phyloP scores from a whole-genome alignment of 2,329 filamentous ascomycete genomes.

The Verticillium zaregamsianum region DNA sequence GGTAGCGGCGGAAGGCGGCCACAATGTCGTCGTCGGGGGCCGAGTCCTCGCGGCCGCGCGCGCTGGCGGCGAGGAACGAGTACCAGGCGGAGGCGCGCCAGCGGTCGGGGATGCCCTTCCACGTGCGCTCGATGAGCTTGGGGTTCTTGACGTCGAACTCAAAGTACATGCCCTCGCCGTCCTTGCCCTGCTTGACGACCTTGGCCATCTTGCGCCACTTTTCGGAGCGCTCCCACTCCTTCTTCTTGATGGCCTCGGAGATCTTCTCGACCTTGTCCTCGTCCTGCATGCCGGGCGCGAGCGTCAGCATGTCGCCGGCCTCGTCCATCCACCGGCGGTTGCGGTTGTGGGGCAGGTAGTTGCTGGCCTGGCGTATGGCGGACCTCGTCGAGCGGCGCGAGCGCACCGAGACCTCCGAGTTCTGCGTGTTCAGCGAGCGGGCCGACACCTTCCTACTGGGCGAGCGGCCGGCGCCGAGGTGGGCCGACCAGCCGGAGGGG shows the following conservation, averaged over 20 bases:
- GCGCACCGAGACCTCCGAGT: conserved; percentile 45
- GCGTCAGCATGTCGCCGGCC: conserved; percentile 62
- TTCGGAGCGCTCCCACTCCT: conserved; percentile 59
- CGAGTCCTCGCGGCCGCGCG: conserved; percentile 58
- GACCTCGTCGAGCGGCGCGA: conserved; percentile 52
- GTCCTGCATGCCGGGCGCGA: conserved; percentile 53
- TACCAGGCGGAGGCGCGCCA: conserved; percentile 96
- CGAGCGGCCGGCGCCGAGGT: conserved; percentile 33
- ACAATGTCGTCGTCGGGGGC: conserved; percentile 69
- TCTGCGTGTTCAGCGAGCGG: conserved; percentile 54
- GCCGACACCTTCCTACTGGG: conserved; percentile 54
- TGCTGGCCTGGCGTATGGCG: conserved; percentile 53
- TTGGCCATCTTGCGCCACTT: conserved; percentile 67
- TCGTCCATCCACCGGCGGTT: conserved; percentile 60
- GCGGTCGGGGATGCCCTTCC: conserved; percentile 96
- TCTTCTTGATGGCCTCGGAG: conserved; percentile 54
- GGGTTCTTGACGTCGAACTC: conserved; percentile 79
- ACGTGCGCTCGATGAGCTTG: conserved; percentile 87
- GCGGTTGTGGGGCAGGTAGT: conserved; percentile 56
- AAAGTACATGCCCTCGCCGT: conserved; percentile 57
- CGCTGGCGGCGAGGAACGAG: conserved; percentile 79
- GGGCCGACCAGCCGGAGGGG: conserved; percentile 27
- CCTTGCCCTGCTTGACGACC: conserved; percentile 43
- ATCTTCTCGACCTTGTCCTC: conserved; percentile 49
- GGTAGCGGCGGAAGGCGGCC: conserved; percentile 66